Conservation (phyloP, 2,329 filamentous ascomycete genomes). For the Botrytis porri region DNA sequence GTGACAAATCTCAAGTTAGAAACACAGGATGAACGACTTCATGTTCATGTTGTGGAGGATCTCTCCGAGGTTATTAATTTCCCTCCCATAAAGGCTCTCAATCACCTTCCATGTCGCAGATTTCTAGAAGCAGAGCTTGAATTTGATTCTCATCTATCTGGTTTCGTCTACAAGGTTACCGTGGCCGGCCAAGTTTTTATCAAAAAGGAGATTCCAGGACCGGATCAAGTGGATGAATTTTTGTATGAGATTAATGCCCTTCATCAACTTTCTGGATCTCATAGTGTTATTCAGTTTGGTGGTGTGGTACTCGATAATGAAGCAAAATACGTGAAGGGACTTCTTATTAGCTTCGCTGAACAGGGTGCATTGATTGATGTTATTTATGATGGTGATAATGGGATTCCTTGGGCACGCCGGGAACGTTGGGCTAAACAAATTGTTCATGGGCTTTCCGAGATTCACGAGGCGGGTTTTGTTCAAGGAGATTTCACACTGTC, state of each 20-base stretch:
- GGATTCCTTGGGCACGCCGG: conserved; percentile 64
- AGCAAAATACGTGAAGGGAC: conserved; percentile 72
- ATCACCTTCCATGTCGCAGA: conserved; percentile 65
- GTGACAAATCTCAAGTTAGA: conserved; percentile 95
- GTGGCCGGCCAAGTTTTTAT: conserved; percentile 70
- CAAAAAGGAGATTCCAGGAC: conserved; percentile 97
- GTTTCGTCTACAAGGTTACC: conserved; percentile 92
- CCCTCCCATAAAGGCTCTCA: conserved; percentile 68
- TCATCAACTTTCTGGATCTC: conserved; percentile 68
- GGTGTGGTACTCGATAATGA: conserved; percentile 83
- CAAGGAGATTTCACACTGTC: conserved; percentile 97
- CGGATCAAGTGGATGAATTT: conserved; percentile 93
- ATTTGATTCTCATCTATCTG: conserved; percentile 91
- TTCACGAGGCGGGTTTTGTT: conserved; percentile 94
- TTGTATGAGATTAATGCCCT: conserved; percentile 96
- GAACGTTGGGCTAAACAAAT: conserved; percentile 92
- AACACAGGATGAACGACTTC: conserved; percentile 80
- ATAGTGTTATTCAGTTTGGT: conserved; percentile 79
- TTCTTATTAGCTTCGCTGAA: conserved; percentile 84
- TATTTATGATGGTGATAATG: conserved; percentile 72
- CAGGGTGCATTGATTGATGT: conserved; percentile 87
- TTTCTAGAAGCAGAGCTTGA: conserved; percentile 72
- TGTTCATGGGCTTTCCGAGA: conserved; percentile 81
- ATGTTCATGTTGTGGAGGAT: conserved; percentile 98
- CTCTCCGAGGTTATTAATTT: conserved; percentile 84